Conservation (phyloP, 2,329 filamentous ascomycete species). For the Fusarium sp. region DNA sequence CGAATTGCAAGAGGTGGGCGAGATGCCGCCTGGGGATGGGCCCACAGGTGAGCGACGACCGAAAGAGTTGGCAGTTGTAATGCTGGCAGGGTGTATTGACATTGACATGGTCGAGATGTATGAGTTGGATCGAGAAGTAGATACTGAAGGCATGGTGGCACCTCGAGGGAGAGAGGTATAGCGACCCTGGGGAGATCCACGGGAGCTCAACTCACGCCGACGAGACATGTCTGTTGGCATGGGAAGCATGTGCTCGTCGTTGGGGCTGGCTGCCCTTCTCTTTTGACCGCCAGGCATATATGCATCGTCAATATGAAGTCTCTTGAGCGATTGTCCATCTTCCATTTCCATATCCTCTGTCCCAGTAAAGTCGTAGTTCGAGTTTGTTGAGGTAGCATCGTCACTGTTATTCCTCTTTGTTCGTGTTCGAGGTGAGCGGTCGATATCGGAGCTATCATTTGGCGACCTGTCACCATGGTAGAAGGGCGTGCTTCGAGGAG, state of each 20-base stretch:
- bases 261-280: conserved; percentile 66
- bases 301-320: conserved; percentile 61
- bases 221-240: conserved; percentile 58
- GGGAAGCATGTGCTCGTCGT: conserved; percentile 57
- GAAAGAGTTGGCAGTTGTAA: conserved; percentile 57
- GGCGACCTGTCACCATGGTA: conserved; percentile 56
- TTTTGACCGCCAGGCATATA: conserved; percentile 60
- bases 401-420: conserved; percentile 64
- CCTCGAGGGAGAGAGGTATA: conserved; percentile 59
- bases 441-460: conserved; percentile 57
- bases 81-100: conserved; percentile 51
- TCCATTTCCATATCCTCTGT: conserved; percentile 62
- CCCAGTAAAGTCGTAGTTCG: conserved; percentile 55
- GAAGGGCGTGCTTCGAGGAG: conserved; percentile 58
- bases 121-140: conserved; percentile 58
- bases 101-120: conserved; percentile 60
- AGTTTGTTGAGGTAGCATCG: conserved; percentile 59
- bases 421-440: conserved; percentile 60
- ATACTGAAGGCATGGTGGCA: conserved; percentile 56
- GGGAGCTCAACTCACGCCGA: conserved; percentile 60
- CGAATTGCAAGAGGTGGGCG: conserved; percentile 61
- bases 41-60: conserved; percentile 60
- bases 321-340: conserved; percentile 62
- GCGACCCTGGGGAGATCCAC: conserved; percentile 65
- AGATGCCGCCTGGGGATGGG: conserved; percentile 61